Conservation (phyloP, 352 stramenopile species). For the Pythium biforme region DNA sequence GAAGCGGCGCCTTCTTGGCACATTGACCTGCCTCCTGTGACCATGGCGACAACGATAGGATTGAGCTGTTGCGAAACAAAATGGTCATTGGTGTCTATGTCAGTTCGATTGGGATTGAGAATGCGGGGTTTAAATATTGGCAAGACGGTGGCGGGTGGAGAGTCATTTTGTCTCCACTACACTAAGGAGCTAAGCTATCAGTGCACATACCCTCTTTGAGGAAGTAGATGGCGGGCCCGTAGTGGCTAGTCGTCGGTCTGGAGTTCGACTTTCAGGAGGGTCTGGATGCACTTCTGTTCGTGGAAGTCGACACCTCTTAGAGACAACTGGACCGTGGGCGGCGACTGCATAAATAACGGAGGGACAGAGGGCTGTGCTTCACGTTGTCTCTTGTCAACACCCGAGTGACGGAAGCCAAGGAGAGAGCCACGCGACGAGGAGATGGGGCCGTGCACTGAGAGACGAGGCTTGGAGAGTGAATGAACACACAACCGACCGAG, state of each 20-base stretch:
- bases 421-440: background rate
- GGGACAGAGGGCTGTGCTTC: background rate
- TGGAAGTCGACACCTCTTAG: background rate
- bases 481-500: background rate
- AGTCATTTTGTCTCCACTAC: background rate
- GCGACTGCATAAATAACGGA: conserved; percentile 16
- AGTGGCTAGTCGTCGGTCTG: background rate
- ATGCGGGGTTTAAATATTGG: conserved; percentile 7
- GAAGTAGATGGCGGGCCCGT: background rate
- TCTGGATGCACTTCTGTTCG: background rate
- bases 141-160: background rate
- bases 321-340: background rate
- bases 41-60: too few species aligned
- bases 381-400: background rate
- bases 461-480: background rate
- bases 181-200: conserved; percentile 1
- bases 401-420: background rate
- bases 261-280: background rate
- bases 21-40: too few species aligned
- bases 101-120: background rate
- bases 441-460: background rate
- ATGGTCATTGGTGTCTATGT: background rate
- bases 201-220: background rate
- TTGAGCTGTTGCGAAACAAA: background rate
- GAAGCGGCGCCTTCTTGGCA: too few species aligned